Base-by-base conservation (phyloP, 2,329 filamentous ascomycete species). In the Colletotrichum zoysiae region DNA sequence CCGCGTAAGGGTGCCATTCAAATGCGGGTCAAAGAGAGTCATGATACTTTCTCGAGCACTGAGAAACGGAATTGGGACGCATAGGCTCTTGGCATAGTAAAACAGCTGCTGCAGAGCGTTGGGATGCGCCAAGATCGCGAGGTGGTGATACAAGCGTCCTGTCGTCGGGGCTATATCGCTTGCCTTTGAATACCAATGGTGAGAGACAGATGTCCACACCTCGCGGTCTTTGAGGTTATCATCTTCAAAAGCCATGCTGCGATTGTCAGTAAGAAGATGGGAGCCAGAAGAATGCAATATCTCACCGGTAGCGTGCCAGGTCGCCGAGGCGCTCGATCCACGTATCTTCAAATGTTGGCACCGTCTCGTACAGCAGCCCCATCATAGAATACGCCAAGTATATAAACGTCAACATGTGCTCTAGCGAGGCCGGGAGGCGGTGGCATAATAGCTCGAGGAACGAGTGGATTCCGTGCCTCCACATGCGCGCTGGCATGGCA, bases 301-400 rank as follows among this genome's bases (percentile, higher is more conserved):
- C 38, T 40, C 38, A 40, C 38, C 87, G 80, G 56, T 97, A 98
- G 26, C 95, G 86, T 0, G 92, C 92, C 0, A 98, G 82, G 77
- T 98, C 95, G 0, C 95, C 95, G 0, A 98, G 83, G 65, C 95
- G 98, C 75, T 98, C 95, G 11, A 97, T 93, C 95, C 95, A 98
- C 0, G 93, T 97, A 69, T 96, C 93, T 64, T 93, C 89, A 75
- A 97, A 98, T 0, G 88, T 86, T 0, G 93, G 91, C 0, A 97
- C 93, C 0, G 93, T 97, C 76, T 98, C 95, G 71, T 95, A 93
- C 0, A 98, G 81, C 0, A 98, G 81, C 0, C 93, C 92, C 88
- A 98, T 94, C 90, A 97, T 97, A 2, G 92, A 92, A 74, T 98
- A 98, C 0, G 95, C 92, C 20, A 95, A 81, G 74, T 97, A 97